Percentiles rank a stretch among this genome's conserved stretches.
Conservation (phyloP, 352 stramenopile genomes). For the Phytophthora colocasiae region DNA sequence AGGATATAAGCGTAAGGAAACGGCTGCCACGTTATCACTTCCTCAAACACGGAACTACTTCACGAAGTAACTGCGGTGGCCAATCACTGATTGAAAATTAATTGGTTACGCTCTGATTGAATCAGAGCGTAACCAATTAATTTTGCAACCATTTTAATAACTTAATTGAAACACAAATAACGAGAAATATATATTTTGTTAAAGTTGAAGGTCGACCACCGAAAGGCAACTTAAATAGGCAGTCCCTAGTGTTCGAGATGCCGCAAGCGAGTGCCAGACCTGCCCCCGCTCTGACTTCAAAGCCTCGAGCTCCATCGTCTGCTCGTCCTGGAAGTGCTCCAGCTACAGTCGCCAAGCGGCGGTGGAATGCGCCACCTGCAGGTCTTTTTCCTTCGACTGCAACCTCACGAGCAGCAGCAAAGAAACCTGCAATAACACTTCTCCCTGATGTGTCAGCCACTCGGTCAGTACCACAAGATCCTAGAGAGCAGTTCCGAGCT, state of each 20-base stretch:
- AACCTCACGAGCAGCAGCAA: conserved; percentile 1
- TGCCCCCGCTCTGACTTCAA: conserved; percentile 20
- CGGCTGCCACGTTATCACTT: too few species aligned
- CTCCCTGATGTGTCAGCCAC: conserved; percentile 6
- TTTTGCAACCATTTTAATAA: too few species aligned
- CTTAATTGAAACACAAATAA: background rate
- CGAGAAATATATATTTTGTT: background rate
- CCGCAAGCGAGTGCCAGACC: conserved; percentile 12
- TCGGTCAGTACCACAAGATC: background rate
- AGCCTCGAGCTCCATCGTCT: conserved; percentile 16
- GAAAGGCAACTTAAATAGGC: conserved; percentile 14
- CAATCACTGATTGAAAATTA: background rate
- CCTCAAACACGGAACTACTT: too few species aligned
- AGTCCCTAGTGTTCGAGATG: conserved; percentile 7
- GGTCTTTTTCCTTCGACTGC: conserved; percentile 28
- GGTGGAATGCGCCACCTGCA: conserved; percentile 38
- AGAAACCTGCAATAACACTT: conserved; percentile 3
- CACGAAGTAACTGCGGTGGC: too few species aligned
- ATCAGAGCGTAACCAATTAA: too few species aligned
- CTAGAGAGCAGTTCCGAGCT: conserved; percentile 31
- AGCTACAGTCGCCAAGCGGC: conserved; percentile 27
- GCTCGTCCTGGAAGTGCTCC: conserved; percentile 13
- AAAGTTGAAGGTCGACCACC: conserved; percentile 3
- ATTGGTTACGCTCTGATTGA: too few species aligned
- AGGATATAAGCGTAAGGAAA: too few species aligned